Conservation (phyloP, 768 basidiomycete genomes). For the Boletus subparvulus region DNA sequence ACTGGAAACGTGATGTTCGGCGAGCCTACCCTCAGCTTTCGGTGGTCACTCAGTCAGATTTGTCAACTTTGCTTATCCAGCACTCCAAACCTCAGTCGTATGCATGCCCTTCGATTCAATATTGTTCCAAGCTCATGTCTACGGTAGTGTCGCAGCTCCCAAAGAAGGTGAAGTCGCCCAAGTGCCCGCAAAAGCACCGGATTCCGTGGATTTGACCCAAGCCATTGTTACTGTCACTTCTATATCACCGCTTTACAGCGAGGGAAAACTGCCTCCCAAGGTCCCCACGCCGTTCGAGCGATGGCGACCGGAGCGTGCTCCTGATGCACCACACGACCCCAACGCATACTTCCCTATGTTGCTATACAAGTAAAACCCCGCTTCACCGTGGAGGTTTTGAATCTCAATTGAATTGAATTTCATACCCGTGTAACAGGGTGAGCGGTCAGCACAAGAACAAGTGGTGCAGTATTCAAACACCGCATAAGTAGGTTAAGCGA, state of each 20-base stretch:
- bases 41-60: slow-evolving; percentile 79
- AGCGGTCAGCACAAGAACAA: neutral
- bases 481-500: neutral
- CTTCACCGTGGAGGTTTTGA: neutral
- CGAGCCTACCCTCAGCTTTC: slow-evolving; percentile 91
- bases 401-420: slow-evolving; percentile 28
- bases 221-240: slow-evolving; percentile 69
- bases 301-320: slow-evolving; percentile 72
- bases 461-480: neutral
- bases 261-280: slow-evolving; percentile 67
- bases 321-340: slow-evolving; percentile 81
- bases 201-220: slow-evolving; percentile 60
- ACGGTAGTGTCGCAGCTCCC: slow-evolving; percentile 54
- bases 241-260: slow-evolving; percentile 55
- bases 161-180: slow-evolving; percentile 38
- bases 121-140: slow-evolving; percentile 10
- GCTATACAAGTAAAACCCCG: slow-evolving; percentile 48
- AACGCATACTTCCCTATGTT: slow-evolving; percentile 84
- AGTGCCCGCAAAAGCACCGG: slow-evolving; percentile 45
- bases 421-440: slow-evolving; percentile 27
- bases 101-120: slow-evolving; percentile 30
- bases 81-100: slow-evolving; percentile 68
- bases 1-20: slow-evolving; percentile 95
- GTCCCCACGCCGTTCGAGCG: slow-evolving; percentile 66
- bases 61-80: slow-evolving; percentile 78